Evolutionary conservation across 169 alveolate species (phyloP).

Genomic region (Theileria equi): DNA sequence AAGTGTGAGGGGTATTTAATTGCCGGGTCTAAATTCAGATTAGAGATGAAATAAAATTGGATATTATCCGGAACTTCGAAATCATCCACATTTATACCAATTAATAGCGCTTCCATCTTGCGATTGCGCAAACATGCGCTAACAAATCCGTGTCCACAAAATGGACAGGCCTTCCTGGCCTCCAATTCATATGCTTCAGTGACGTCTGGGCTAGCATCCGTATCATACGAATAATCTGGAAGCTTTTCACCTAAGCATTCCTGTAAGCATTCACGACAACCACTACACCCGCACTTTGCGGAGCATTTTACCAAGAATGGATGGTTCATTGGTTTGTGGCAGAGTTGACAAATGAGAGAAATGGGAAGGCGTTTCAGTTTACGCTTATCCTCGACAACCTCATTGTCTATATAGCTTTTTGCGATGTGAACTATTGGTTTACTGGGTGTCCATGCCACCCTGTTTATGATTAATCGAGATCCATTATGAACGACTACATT

Average conservation of each 20-base stretch:
- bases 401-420: conserved; percentile 31
- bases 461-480: conserved; percentile 39
- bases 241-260: conserved; percentile 19
- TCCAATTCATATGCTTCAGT: conserved; percentile 1
- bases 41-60: neutral
- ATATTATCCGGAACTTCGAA: conserved; percentile 34
- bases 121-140: conserved; percentile 42
- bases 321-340: conserved; percentile 38
- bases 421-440: conserved; percentile 60
- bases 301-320: conserved; percentile 60
- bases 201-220: conserved; percentile 2
- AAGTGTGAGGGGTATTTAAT: conserved; percentile 21
- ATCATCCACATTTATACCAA: conserved; percentile 27
- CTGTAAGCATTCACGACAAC: conserved; percentile 42
- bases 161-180: conserved; percentile 40
- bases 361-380: conserved; percentile 24
- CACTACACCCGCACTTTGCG: conserved; percentile 54
- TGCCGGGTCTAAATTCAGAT: neutral
- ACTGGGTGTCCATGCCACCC: conserved; percentile 60
- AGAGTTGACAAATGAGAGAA: conserved; percentile 55
- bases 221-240: conserved; percentile 21
- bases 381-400: conserved; percentile 14
- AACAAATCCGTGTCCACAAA: conserved; percentile 47
- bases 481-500: conserved; percentile 55
- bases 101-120: conserved; percentile 30